phyloP scores from a whole-genome alignment of 2,329 filamentous ascomycete genomes.

The Cladosporium sphaerospermum region DNA sequence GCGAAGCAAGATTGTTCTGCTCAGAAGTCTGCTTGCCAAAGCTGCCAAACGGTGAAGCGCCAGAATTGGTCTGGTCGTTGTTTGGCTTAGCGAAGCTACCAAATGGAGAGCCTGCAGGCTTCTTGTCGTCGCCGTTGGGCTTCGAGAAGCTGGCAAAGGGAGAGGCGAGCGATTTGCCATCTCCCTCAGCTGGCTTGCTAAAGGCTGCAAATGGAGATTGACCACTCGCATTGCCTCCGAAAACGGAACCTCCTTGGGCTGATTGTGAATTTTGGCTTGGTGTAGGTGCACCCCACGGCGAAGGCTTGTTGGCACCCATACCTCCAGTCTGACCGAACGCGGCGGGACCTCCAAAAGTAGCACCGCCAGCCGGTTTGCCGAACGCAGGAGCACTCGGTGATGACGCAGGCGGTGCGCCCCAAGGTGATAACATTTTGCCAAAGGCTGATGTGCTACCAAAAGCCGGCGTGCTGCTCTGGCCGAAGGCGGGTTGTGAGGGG shows the following conservation, averaged over 20 bases:
- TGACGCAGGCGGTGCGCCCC: constrained; percentile 19
- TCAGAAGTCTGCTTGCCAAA: neutral
- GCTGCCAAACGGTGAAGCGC: neutral
- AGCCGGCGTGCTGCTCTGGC: constrained; percentile 19
- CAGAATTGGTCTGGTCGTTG: neutral
- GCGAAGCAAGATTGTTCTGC: constrained; percentile 10
- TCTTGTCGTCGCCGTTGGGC: constrained; percentile 10
- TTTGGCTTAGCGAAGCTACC: neutral
- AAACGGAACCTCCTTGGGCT: constrained; percentile 2
- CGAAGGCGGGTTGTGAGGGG: constrained; percentile 21
- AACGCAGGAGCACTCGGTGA: constrained; percentile 11
- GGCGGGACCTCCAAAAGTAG: constrained; percentile 9
- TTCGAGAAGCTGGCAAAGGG: constrained; percentile 28
- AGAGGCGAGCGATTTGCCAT: constrained; percentile 17
- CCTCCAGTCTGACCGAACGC: constrained; percentile 22
- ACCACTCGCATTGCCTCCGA: constrained; percentile 15
- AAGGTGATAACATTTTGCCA: constrained; percentile 23
- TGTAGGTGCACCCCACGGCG: constrained; percentile 18
- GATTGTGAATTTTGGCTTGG: neutral
- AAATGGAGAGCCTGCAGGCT: constrained; percentile 13
- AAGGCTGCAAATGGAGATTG: constrained; percentile 13
- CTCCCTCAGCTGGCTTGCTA: neutral
- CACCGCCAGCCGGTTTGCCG: constrained; percentile 19
- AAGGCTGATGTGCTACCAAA: constrained; percentile 21
- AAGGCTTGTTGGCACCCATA: constrained; percentile 21